Evolutionary conservation across 2,329 filamentous ascomycete species (phyloP).

Genomic region (Colletotrichum costaricense): DNA sequence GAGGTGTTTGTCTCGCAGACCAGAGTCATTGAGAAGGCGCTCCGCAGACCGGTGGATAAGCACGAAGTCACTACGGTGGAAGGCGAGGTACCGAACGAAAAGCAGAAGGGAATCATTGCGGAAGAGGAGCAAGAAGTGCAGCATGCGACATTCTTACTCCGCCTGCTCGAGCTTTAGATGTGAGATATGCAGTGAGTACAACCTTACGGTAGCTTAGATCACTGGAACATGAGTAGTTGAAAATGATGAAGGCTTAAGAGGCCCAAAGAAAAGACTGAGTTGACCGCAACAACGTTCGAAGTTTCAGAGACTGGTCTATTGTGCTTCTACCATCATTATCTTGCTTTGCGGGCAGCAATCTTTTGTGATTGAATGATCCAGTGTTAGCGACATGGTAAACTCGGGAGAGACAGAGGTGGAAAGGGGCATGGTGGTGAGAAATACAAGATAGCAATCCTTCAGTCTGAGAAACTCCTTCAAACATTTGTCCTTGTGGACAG

Average conservation of each 20-base stretch:
- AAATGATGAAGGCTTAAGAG: neutral
- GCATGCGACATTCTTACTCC: slow-evolving; percentile 82
- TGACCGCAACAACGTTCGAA: neutral
- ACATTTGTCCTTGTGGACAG: slow-evolving; percentile 92
- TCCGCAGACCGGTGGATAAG: slow-evolving; percentile 78
- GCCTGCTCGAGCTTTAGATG: slow-evolving; percentile 75
- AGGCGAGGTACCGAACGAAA: slow-evolving; percentile 29
- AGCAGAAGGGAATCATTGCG: slow-evolving; percentile 65
- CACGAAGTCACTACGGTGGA: slow-evolving; percentile 40
- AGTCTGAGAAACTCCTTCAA: slow-evolving; percentile 83
- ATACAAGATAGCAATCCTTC: slow-evolving; percentile 90
- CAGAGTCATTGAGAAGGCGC: slow-evolving; percentile 57
- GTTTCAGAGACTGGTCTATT: neutral
- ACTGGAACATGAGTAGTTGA: neutral
- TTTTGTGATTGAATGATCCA: neutral
- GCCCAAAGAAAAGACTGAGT: neutral
- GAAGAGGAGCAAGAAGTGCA: slow-evolving; percentile 90
- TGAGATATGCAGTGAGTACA: neutral
- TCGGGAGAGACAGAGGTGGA: neutral
- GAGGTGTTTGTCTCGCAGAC: slow-evolving; percentile 70
- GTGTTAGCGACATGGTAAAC: slow-evolving; percentile 8
- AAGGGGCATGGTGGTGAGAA: neutral
- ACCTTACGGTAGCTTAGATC: neutral
- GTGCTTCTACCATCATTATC: neutral
- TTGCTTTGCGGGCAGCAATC: slow-evolving; percentile 29